Evolutionary conservation across 768 basidiomycete genomes (phyloP), one percentile per base, ranked within the genome.

Genomic region (Cystofilobasidium capitatum): DNA sequence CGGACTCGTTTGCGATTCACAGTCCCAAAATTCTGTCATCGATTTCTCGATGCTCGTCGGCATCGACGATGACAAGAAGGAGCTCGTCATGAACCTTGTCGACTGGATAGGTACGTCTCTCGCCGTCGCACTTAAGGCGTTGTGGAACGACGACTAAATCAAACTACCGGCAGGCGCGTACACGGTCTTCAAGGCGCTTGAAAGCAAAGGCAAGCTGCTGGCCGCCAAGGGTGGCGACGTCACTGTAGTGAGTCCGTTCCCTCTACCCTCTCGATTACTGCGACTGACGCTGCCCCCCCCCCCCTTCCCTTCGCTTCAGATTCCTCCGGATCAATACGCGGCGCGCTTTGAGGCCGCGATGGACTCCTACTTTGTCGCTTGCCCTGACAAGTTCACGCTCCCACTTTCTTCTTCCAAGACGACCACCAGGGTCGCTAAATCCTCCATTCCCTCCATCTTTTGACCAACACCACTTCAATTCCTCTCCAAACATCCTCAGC

Each of bases 161-260:
- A 36, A 57, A n/a, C 17, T 45, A 37, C 29, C 13, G 13, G 13
- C 70, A 84, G 85, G 88, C 35, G 88, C 87, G 72, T 91, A 87
- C 76, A 88, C 87, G 0, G 86, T 90, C 70, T 88, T 88, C 2
- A 91, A 90, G 76, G 89, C 88, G 0, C 78, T 91, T 9, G 89
- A 91, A 76, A 88, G 88, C 72, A 87, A 88, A 74, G 88, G 88
- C 12, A 91, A 91, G 75, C 85, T 88, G 51, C 79, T 90, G 16
- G 84, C 84, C 55, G 71, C n/a, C 44, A 65, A 65, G 42, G 65
- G 58, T 42, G 47, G 47, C 49, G 62, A 63, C 36, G 45, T 60
- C 39, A 68, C 66, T 4, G 66, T 68, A 33, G 65, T 66, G 17
- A 3, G 65, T 64, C 24, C 40, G 36, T 9, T 51, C 22, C 31